These are phyloP conservation scores for Podosphaera fusca DNA, from an alignment of 2,329 filamentous ascomycete species.

Conservation along the genomic window DNA sequence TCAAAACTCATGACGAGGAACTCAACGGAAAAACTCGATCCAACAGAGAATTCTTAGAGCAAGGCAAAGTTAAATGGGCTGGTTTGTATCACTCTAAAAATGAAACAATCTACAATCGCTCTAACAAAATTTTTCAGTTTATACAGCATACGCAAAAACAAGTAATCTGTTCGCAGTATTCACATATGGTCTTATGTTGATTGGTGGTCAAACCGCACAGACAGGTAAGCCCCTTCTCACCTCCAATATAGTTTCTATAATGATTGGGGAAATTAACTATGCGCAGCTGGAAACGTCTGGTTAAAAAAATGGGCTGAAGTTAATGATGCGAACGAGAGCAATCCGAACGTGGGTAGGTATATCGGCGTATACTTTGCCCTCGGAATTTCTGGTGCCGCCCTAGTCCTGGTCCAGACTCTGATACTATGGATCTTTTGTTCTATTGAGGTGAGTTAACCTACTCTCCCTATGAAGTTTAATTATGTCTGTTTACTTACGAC, in stretches of 20 bases:
- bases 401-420: slow-evolving; percentile 79
- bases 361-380: slow-evolving; percentile 92
- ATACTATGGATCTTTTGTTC: slow-evolving; percentile 99
- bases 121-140: slow-evolving; percentile 29
- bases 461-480: background rate
- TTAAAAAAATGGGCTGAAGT: slow-evolving; percentile 76
- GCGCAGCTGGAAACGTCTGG: slow-evolving; percentile 59
- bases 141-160: slow-evolving; percentile 80
- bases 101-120: slow-evolving; percentile 2
- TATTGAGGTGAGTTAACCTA: slow-evolving; percentile 46
- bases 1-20: slow-evolving; percentile 70
- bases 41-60: slow-evolving; percentile 67
- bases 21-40: slow-evolving; percentile 55
- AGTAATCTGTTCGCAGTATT: slow-evolving; percentile 70
- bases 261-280: slow-evolving; percentile 5
- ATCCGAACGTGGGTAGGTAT: slow-evolving; percentile 64
- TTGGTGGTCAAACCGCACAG: slow-evolving; percentile 60
- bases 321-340: slow-evolving; percentile 44
- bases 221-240: slow-evolving; percentile 33
- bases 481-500: background rate
- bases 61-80: slow-evolving; percentile 94
- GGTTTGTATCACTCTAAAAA: slow-evolving; percentile 15
- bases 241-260: background rate
- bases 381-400: slow-evolving; percentile 60
- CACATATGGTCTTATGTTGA: slow-evolving; percentile 54